A percentile compares a stretch with the other conserved stretches of the same genome.
Conservation (phyloP, 495 filamentous ascomycete species). For the Glonium stellatum region DNA sequence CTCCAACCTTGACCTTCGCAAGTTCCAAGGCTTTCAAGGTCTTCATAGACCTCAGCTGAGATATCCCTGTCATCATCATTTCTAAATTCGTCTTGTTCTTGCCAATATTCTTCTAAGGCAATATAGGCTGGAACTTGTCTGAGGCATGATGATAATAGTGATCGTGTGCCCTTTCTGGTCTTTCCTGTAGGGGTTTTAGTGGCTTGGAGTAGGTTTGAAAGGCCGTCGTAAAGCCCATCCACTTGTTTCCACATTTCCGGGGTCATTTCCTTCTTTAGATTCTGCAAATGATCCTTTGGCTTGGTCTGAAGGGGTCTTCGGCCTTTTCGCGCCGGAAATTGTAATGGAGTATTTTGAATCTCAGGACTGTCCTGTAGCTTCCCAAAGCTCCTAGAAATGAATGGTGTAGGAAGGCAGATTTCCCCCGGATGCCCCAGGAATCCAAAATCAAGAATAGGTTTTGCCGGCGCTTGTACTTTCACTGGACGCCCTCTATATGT, state of each 20-base stretch:
- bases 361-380: slow-evolving; percentile 16
- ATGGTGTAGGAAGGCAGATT: slow-evolving; percentile 20
- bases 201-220: slow-evolving; percentile 20
- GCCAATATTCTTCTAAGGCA: slow-evolving; percentile 22
- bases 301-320: slow-evolving; percentile 5
- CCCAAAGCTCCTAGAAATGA: slow-evolving; percentile 11
- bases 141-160: slow-evolving; percentile 17
- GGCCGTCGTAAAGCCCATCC: slow-evolving; percentile 18
- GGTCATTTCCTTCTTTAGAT: slow-evolving; percentile 23
- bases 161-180: slow-evolving; percentile 19
- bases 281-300: slow-evolving; percentile 9
- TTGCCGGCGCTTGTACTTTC: slow-evolving; percentile 2
- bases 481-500: slow-evolving; percentile 16
- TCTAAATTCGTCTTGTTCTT: slow-evolving; percentile 8
- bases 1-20: slow-evolving; percentile 18
- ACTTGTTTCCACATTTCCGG: slow-evolving; percentile 14
- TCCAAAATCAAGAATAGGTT: not conserved
- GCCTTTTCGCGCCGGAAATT: slow-evolving; percentile 1
- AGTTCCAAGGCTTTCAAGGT: slow-evolving; percentile 16
- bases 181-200: slow-evolving; percentile 9
- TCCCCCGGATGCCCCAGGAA: slow-evolving; percentile 16
- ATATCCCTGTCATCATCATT: slow-evolving; percentile 22
- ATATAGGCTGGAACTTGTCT: slow-evolving; percentile 24
- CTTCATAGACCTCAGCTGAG: slow-evolving; percentile 18
- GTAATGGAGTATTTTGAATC: slow-evolving; percentile 14